Evolutionary conservation across 2,329 filamentous ascomycete species (phyloP).

Genomic region (Trichophyton rubrum): DNA sequence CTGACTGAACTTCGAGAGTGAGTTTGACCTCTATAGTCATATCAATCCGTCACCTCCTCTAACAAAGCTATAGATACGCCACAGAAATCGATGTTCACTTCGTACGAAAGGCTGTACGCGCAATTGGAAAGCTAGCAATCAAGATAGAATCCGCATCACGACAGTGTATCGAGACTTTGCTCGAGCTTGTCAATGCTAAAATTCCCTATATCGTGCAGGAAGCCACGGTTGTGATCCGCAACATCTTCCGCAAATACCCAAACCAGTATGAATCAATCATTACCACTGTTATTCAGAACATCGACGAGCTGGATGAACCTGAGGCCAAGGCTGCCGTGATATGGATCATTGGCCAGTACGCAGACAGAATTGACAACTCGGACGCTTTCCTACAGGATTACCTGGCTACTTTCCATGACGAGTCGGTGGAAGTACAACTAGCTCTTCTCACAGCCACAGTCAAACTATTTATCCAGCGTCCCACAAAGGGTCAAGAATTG

Average conservation of each 20-base stretch:
- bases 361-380: conserved; percentile 92
- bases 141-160: conserved; percentile 93
- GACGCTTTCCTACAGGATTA: conserved; percentile 92
- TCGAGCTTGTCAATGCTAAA: conserved; percentile 94
- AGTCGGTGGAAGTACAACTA: conserved; percentile 89
- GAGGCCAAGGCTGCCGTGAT: conserved; percentile 98
- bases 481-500: conserved; percentile 83
- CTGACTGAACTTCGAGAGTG: conserved; percentile 84
- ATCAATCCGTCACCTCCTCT: background rate
- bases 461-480: conserved; percentile 93
- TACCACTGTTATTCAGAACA: conserved; percentile 83
- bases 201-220: conserved; percentile 98
- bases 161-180: conserved; percentile 79
- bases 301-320: conserved; percentile 91
- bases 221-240: conserved; percentile 94
- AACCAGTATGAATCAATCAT: conserved; percentile 99
- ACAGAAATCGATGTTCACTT: conserved; percentile 99
- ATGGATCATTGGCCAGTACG: conserved; percentile 98
- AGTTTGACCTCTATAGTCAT: conserved; percentile 17
- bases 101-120: conserved; percentile 90
- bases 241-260: conserved; percentile 98
- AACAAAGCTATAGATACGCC: conserved; percentile 46
- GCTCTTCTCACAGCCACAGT: conserved; percentile 91
- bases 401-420: conserved; percentile 82
- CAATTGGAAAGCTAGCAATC: conserved; percentile 95